A percentile compares a stretch with the other conserved stretches of the same genome.
Conservation (phyloP, 2,329 filamentous ascomycete genomes). For the Colletotrichum gigasporum region DNA sequence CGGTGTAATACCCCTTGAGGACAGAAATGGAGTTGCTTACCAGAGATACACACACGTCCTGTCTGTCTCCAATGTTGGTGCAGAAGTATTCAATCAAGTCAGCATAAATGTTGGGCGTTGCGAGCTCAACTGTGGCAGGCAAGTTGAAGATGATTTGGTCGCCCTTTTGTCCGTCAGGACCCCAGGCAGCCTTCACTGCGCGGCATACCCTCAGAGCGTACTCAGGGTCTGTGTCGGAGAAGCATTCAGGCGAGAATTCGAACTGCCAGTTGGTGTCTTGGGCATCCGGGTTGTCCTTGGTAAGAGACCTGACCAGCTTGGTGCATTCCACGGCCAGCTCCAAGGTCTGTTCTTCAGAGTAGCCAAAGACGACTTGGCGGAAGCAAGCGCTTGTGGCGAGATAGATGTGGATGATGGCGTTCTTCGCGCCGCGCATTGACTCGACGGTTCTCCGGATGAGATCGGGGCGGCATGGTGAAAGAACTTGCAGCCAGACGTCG, state of each 20-base stretch:
- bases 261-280: conserved; percentile 75
- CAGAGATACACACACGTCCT: conserved; percentile 88
- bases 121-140: conserved; percentile 93
- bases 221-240: conserved; percentile 89
- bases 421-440: conserved; percentile 87
- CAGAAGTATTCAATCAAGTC: conserved; percentile 98
- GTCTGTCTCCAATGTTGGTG: conserved; percentile 81
- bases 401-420: conserved; percentile 94
- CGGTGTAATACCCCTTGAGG: not conserved
- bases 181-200: conserved; percentile 95
- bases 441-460: conserved; percentile 91
- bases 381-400: conserved; percentile 97
- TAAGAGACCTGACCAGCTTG: conserved; percentile 86
- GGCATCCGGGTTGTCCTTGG: conserved; percentile 76
- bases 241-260: conserved; percentile 87
- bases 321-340: conserved; percentile 87
- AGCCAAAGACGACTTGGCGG: conserved; percentile 88
- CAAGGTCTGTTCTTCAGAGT: conserved; percentile 82
- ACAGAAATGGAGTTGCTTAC: not conserved
- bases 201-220: conserved; percentile 87
- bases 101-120: conserved; percentile 94
- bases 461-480: conserved; percentile 91
- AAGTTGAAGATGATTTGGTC: conserved; percentile 96
- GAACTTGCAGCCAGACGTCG: conserved; percentile 91
- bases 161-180: conserved; percentile 60